A percentile compares a stretch with the other conserved stretches of the same genome.
phyloP scores from a whole-genome alignment of 163 green algal species.

The Botryococcus braunii region DNA sequence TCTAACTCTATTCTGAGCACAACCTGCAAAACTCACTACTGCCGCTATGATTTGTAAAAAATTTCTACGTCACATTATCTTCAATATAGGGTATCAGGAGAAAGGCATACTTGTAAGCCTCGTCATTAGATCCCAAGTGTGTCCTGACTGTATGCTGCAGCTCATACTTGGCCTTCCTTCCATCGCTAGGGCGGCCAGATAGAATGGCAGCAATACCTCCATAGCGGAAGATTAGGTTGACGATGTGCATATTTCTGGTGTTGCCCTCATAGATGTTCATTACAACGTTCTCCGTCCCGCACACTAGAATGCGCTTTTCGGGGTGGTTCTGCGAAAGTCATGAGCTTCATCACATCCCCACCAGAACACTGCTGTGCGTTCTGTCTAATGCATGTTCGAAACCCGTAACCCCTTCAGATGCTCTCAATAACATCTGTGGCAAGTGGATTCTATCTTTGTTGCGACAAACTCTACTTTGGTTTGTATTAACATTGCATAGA shows the following conservation, averaged over 20 bases:
- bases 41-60: too few relatives aligned
- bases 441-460: too few relatives aligned
- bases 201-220: slow-evolving; percentile 9
- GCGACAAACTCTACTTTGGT: too few relatives aligned
- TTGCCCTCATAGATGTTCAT: slow-evolving; percentile 12
- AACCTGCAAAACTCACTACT: too few relatives aligned
- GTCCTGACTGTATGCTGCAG: slow-evolving; percentile 10
- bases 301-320: slow-evolving; percentile 5
- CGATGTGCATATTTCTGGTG: slow-evolving; percentile 8
- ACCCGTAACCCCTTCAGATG: too few relatives aligned
- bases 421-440: too few relatives aligned
- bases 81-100: not conserved
- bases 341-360: not conserved
- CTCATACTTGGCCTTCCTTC: slow-evolving; percentile 11
- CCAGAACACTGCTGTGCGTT: too few relatives aligned
- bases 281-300: slow-evolving; percentile 10
- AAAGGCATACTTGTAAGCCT: slow-evolving; percentile 10
- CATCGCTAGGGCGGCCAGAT: slow-evolving; percentile 5
- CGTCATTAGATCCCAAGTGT: slow-evolving; percentile 7
- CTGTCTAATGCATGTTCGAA: too few relatives aligned
- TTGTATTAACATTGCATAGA: too few relatives aligned
- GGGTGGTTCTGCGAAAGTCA: slow-evolving; percentile 3
- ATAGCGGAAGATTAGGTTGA: slow-evolving; percentile 12
- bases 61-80: too few relatives aligned
- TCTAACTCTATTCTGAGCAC: too few relatives aligned